Percentiles rank a stretch among this genome's conserved stretches.
Conservation (phyloP, 2,329 filamentous ascomycete genomes). For the Colletotrichum costaricense region DNA sequence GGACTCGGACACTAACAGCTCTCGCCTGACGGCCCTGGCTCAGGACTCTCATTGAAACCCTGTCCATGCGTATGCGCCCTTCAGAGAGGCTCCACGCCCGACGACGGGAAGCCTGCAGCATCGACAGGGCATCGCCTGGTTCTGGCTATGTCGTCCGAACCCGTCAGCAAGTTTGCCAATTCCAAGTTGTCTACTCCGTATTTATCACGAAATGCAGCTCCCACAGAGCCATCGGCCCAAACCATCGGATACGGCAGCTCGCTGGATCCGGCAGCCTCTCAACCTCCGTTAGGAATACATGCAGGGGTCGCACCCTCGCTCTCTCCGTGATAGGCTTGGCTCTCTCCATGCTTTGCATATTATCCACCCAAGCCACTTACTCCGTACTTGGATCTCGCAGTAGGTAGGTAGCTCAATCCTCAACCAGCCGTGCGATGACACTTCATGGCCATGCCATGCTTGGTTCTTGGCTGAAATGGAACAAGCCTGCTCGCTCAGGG, state of each 20-base stretch:
- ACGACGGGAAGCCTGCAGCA: constrained; percentile 1
- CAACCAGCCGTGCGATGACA: constrained; percentile 14
- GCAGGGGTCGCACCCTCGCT: not conserved
- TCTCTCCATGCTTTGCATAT: not conserved
- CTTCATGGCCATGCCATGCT: not conserved
- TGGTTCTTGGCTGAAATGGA: not conserved
- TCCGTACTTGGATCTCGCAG: not conserved
- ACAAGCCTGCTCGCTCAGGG: not conserved
- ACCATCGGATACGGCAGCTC: not conserved
- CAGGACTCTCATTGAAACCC: not conserved
- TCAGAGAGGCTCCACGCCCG: not conserved
- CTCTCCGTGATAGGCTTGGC: constrained; percentile 10
- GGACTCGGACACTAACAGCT: constrained; percentile 24
- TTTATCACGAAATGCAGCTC: not conserved
- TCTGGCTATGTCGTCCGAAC: constrained; percentile 8
- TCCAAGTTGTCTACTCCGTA: not conserved
- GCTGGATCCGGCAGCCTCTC: not conserved
- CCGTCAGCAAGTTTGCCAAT: not conserved
- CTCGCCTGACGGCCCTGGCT: not conserved
- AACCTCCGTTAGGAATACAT: not conserved
- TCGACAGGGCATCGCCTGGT: not conserved
- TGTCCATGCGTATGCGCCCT: not conserved
- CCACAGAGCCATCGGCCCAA: not conserved
- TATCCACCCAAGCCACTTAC: not conserved
- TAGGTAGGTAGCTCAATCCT: not conserved